These are phyloP conservation scores for Bacidia rubella DNA, from an alignment of 495 filamentous ascomycete species.

Conservation along the genomic window DNA sequence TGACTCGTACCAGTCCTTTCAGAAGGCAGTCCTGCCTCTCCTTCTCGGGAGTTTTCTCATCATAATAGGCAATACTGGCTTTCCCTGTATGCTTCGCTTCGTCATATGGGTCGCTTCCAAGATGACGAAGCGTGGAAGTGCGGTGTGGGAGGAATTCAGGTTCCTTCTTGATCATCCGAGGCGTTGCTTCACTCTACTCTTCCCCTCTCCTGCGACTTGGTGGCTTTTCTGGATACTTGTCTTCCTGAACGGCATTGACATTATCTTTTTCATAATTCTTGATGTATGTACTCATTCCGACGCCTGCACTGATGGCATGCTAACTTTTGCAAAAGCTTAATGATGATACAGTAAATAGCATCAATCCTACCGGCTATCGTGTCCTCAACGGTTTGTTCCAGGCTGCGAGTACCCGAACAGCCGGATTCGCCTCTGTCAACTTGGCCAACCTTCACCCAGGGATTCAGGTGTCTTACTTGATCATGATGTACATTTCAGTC, in stretches of 20 bases:
- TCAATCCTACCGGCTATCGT: conserved; percentile 52
- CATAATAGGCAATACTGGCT: conserved; percentile 86
- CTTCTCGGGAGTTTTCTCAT: conserved; percentile 68
- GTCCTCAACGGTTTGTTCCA: conserved; percentile 80
- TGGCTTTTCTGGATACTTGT: conserved; percentile 86
- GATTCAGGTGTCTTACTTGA: conserved; percentile 84
- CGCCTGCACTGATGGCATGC: neutral
- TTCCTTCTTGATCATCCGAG: conserved; percentile 91
- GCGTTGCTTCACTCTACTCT: conserved; percentile 87
- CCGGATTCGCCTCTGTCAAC: conserved; percentile 71
- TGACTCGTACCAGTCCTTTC: conserved; percentile 83
- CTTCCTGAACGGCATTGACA: conserved; percentile 63
- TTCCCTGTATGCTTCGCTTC: conserved; percentile 83
- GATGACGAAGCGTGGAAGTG: conserved; percentile 41
- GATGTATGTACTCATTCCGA: conserved; percentile 44
- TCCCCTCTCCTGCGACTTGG: conserved; percentile 84
- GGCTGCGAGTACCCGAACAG: conserved; percentile 72
- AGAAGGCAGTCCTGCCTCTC: conserved; percentile 58
- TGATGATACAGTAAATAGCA: conserved; percentile 44
- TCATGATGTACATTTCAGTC: conserved; percentile 99
- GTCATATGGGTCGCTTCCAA: conserved; percentile 67
- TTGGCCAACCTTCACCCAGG: conserved; percentile 70
- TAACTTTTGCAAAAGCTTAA: conserved; percentile 39
- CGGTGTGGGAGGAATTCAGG: conserved; percentile 71
- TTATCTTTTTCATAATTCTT: conserved; percentile 80